Conservation (phyloP, 805 yeast species). For the Candida khao-thaluensis region DNA sequence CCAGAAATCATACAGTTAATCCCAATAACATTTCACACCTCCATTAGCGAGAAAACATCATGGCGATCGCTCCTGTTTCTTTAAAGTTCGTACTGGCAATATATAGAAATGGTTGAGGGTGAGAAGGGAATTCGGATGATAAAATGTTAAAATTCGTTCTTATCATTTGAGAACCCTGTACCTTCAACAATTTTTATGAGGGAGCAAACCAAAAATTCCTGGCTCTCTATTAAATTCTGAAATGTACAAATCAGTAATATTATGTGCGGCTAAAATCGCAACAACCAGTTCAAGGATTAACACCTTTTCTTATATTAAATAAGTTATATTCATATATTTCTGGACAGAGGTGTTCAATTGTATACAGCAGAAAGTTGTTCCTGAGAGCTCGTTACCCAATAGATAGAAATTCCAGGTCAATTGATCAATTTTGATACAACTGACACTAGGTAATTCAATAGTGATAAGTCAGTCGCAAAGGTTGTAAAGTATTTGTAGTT, state of each 20-base stretch:
- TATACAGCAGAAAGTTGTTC: background rate
- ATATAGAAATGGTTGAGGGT: constrained; percentile 1
- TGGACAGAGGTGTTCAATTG: background rate
- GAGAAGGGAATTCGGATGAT: background rate
- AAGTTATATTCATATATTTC: background rate
- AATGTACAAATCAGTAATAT: background rate
- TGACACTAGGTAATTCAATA: background rate
- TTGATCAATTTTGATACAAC: background rate
- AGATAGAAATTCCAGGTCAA: background rate
- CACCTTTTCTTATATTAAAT: constrained; percentile 1
- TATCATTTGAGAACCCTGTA: constrained; percentile 1
- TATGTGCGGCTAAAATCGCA: too few species aligned
- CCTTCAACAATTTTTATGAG: background rate
- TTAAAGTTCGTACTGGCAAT: constrained; percentile 1
- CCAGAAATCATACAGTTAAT: constrained; percentile 1
- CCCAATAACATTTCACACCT: constrained; percentile 4
- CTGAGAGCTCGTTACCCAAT: background rate
- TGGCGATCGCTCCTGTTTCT: constrained; percentile 4
- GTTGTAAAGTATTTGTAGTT: constrained; percentile 1
- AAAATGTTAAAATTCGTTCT: constrained; percentile 1
- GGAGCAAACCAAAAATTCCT: background rate
- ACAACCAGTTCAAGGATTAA: too few species aligned
- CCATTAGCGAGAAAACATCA: constrained; percentile 2
- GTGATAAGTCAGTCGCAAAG: constrained; percentile 2
- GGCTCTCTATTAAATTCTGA: background rate